Conservation (phyloP, 1,284 basidiomycete genomes). For the Melampsora americana region DNA sequence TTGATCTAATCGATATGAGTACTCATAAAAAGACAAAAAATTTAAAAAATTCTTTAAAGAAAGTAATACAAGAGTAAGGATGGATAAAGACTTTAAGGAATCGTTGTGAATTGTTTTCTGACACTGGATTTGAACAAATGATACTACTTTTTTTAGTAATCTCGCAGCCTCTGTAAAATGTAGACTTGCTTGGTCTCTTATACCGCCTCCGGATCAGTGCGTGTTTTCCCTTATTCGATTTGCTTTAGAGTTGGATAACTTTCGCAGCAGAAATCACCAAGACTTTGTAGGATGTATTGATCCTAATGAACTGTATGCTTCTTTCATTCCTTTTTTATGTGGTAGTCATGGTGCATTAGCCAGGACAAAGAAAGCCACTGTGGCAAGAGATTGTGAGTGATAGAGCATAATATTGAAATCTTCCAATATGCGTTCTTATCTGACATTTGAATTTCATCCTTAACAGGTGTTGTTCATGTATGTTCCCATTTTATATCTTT, state of each 20-base stretch:
- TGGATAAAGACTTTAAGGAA: not conserved
- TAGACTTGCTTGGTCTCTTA: constrained; percentile 17
- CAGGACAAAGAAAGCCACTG: not conserved
- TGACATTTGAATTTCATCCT: not conserved
- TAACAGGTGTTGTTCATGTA: constrained; percentile 1
- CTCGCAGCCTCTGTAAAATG: constrained; percentile 29
- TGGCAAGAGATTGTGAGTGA: not conserved
- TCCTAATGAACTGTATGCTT: not conserved
- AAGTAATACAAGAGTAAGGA: constrained; percentile 18
- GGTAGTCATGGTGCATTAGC: not conserved
- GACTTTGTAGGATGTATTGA: not conserved
- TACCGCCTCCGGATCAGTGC: constrained; percentile 1
- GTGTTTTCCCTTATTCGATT: not conserved
- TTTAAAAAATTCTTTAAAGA: constrained; percentile 19
- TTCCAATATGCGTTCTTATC: not conserved
- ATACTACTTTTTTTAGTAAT: too few species aligned
- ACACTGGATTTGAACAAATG: too few species aligned
- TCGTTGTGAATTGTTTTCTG: too few species aligned
- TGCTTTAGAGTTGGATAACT: not conserved
- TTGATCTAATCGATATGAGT: constrained; percentile 37
- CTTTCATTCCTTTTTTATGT: not conserved
- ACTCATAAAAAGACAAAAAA: not conserved
- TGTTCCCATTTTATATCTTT: not conserved
- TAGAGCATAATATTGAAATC: not conserved
- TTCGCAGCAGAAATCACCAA: too few species aligned